Evolutionary conservation across 768 basidiomycete species (phyloP).

Genomic region (Pisolithus tinctorius): DNA sequence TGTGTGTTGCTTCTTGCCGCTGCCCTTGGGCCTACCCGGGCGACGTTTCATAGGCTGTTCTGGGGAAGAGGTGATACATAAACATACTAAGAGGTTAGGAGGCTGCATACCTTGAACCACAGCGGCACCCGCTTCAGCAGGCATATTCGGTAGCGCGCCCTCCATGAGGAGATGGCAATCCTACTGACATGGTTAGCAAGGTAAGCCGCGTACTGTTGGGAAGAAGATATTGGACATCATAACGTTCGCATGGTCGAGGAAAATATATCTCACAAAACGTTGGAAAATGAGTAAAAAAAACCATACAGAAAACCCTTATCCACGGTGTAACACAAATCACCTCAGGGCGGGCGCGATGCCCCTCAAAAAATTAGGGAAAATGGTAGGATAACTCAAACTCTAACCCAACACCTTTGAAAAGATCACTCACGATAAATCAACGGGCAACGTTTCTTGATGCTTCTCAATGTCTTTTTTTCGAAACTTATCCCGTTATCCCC

Average conservation of each 20-base stretch:
- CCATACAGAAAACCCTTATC: constrained; percentile 27
- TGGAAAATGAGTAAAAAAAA: constrained; percentile 32
- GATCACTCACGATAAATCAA: constrained; percentile 21
- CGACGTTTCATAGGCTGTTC: constrained; percentile 49
- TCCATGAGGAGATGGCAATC: constrained; percentile 19
- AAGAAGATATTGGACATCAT: constrained; percentile 11
- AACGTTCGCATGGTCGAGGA: constrained; percentile 2
- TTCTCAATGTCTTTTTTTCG: constrained; percentile 22
- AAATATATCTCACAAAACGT: constrained; percentile 24
- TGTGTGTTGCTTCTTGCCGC: constrained; percentile 58
- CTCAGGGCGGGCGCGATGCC: not conserved
- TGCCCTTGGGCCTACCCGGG: constrained; percentile 75
- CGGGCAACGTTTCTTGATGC: constrained; percentile 8
- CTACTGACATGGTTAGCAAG: constrained; percentile 21
- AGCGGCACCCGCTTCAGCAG: constrained; percentile 20
- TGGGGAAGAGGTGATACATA: constrained; percentile 4
- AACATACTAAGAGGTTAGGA: not conserved
- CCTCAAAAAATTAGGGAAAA: constrained; percentile 16
- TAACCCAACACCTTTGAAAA: constrained; percentile 7
- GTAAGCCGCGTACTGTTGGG: not conserved
- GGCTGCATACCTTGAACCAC: constrained; percentile 19
- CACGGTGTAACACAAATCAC: not conserved
- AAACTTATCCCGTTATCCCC: constrained; percentile 27
- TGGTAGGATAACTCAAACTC: not conserved
- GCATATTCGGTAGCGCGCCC: constrained; percentile 17